Evolutionary conservation across 1,139 yeast genomes (phyloP), one percentile per base, ranked within the genome.

Genomic region (Lodderomyces oxycetoniae): DNA sequence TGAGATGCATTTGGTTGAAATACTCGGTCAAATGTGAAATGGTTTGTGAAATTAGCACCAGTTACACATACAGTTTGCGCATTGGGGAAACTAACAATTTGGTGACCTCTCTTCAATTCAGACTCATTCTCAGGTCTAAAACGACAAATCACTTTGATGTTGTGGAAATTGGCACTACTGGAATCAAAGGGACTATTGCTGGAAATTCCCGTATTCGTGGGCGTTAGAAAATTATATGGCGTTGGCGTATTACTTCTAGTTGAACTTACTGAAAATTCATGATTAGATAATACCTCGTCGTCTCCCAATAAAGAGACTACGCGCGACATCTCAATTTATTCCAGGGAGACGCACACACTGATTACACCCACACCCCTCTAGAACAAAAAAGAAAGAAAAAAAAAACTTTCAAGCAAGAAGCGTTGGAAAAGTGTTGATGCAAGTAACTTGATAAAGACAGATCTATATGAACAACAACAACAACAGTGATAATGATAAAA

Each of bases 11-110:
- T 50, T 2, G 67, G 62, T 21, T 61, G 70, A 48, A 84, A 84
- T 1, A 85, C 79, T 26, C 75, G 59, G 53, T 87, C 95, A 53
- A 78, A 87, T 0, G 79, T 68, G 48, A 78, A 86, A 2, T 60
- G 54, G 9, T 60, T 58, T 9, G 57, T 39, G 15, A 48, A 40
- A 9, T 64, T 73, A 33, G 56, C 57, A 5, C 55, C 56, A 13
- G 48, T 46, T 6, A 66, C 41, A 5, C 50, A 34, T 3, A 65
- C 62, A 1, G 68, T 36, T 26, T 43, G 42, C 15, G 31, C 22
- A 28, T 53, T 60, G 1, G 55, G 48, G 35, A 61, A 55, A 4
- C 49, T 49, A 6, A 33, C 38, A 6, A 39, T 30, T 2, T 37
- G 31, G 15, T 41, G 40, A 8, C 50, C 54, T 28, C 41, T 43